Percentiles rank a stretch among this genome's conserved stretches.
Evolutionary conservation across 1,139 yeast species (phyloP).

Genomic region (Taphrina betulina): DNA sequence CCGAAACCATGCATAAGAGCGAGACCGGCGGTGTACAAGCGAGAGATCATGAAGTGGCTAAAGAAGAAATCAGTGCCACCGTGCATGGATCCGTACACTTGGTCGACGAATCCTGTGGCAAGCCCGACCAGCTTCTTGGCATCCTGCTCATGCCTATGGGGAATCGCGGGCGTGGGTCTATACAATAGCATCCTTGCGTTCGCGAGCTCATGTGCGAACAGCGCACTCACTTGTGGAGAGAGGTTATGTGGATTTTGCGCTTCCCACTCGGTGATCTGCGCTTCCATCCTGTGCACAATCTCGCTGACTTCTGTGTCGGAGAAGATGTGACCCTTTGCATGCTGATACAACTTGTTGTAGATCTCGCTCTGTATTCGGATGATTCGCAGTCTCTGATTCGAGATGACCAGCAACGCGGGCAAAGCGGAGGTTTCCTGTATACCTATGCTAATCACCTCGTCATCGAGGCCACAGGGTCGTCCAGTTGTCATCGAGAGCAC

Average conservation of each 20-base stretch:
- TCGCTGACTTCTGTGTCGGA: not conserved
- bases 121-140: not conserved
- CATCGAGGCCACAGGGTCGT: conserved; percentile 15
- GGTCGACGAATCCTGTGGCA: not conserved
- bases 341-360: conserved; percentile 7
- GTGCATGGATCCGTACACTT: not conserved
- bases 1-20: not conserved
- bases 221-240: not conserved
- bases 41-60: conserved; percentile 2
- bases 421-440: not conserved
- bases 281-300: not conserved
- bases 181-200: conserved; percentile 1
- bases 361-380: conserved; percentile 7
- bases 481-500: conserved; percentile 18
- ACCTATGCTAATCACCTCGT: conserved; percentile 1
- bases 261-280: not conserved
- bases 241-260: not conserved
- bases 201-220: not conserved
- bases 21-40: conserved; percentile 12
- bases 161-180: not conserved
- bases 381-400: not conserved
- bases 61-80: not conserved
- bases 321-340: not conserved
- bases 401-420: not conserved
- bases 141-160: not conserved